Base-by-base conservation (phyloP, 495 filamentous ascomycete genomes). In the Cercophora scortea region DNA sequence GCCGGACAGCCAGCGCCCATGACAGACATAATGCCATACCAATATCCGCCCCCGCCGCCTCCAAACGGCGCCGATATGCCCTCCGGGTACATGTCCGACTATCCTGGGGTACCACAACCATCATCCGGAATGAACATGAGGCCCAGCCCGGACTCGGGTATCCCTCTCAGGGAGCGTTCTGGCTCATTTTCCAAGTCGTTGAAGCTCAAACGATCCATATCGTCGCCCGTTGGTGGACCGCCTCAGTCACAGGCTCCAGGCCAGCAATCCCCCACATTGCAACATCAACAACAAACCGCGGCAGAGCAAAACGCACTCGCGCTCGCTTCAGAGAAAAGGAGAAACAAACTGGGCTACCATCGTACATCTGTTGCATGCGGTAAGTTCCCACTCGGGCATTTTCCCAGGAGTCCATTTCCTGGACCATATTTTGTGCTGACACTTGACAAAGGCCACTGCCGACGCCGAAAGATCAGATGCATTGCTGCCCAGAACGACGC, bases 321-420 rank as follows among this genome's bases (percentile, higher is more conserved):
- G 68, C 62, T 75, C 54, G 73, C 83, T 36, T 77, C 74, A 41
- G 91, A 96, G 61, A 96, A 93, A 72, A 86, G 88, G 67, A 85
- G 93, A 60, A 98, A 97, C 67, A 97, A 95, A 71, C 77, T 98
- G 49, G 93, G 93, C 33, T 98, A 98, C 68, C 92, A 96, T 76
- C 85, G 93, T 52, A 96, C 90, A 36, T 95, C 93, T 51, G 89
- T 97, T 66, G 93, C 93, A 58, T 98, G 93, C 78, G 87, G 93
- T 98, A 79, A 83, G 90, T 52, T 57, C 47, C 54, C 51, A 45
- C 45, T 47, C 45, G 43, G 36, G 49, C 36, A 15, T 18, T 33
- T 36, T 32, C 9, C 17, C 16, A 38, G 25, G 13, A 36, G 19
- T 53, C 42, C 36, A 8, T 43, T 33, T 32, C 41, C 16, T 11